Evolutionary conservation across 139 green algal genomes (phyloP).

Genomic region (Micromonas pusilla): DNA sequence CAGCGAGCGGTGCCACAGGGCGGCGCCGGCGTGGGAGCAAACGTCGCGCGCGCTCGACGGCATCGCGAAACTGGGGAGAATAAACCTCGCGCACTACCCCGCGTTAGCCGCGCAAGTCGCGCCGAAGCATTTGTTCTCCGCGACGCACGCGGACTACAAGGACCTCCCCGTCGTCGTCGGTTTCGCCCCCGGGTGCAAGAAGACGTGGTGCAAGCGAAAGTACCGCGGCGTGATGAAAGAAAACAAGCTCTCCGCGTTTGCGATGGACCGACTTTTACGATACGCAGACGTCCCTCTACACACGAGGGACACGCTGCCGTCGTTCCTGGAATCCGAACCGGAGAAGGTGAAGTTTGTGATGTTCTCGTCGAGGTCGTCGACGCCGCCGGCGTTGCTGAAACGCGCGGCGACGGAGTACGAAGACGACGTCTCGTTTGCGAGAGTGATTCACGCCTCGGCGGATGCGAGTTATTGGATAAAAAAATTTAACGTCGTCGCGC

Average conservation of each 20-base stretch:
- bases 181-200: neutral
- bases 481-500: neutral
- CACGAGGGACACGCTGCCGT: neutral
- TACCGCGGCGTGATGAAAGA: constrained; percentile 10
- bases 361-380: neutral
- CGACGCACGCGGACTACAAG: neutral
- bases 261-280: neutral
- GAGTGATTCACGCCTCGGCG: neutral
- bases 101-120: neutral
- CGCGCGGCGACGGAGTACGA: neutral
- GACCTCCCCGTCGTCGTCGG: constrained; percentile 9
- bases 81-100: neutral
- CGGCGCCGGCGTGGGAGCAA: constrained; percentile 13
- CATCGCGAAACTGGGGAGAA: constrained; percentile 16
- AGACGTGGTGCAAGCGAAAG: neutral
- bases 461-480: neutral
- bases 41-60: neutral
- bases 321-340: neutral
- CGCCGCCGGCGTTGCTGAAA: neutral
- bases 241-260: neutral
- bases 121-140: neutral
- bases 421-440: neutral
- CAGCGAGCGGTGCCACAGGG: constrained; percentile 6
- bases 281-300: neutral
- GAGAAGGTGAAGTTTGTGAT: neutral